phyloP scores from a whole-genome alignment of 345 rosid genomes.

The Psidium guajava region DNA sequence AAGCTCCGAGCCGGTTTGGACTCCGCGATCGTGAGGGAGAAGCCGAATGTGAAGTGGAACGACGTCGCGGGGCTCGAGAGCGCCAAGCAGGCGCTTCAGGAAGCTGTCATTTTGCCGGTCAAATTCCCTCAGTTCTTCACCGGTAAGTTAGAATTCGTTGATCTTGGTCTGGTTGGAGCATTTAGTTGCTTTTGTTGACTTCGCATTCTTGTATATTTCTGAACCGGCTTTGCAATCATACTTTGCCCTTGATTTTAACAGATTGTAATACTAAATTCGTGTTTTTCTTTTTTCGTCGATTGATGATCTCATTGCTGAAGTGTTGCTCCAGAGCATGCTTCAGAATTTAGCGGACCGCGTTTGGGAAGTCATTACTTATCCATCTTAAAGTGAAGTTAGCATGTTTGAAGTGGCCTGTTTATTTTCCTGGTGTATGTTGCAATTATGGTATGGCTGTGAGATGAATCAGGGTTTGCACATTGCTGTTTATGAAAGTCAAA shows the following conservation, averaged over 20 bases:
- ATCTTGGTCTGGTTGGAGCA: background rate
- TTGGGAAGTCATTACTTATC: background rate
- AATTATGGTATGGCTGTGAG: background rate
- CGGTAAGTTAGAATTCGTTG: slow-evolving; percentile 21
- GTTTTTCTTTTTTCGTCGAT: background rate
- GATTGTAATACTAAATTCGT: background rate
- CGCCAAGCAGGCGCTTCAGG: slow-evolving; percentile 84
- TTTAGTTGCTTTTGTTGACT: background rate
- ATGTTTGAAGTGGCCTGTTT: background rate
- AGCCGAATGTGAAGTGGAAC: slow-evolving; percentile 83
- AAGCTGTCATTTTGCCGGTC: slow-evolving; percentile 92
- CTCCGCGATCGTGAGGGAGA: slow-evolving; percentile 82
- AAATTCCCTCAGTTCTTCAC: slow-evolving; percentile 93
- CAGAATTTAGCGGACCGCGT: background rate
- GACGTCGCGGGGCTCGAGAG: slow-evolving; percentile 96
- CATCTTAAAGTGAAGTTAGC: background rate
- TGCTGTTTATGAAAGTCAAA: background rate
- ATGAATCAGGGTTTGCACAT: background rate
- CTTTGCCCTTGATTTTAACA: background rate
- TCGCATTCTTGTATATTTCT: too few relatives aligned
- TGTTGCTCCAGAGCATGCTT: background rate
- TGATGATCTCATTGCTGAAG: background rate
- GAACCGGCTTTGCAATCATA: background rate
- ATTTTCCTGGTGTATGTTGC: background rate
- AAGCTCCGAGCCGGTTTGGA: slow-evolving; percentile 72